A percentile compares a stretch with the other conserved stretches of the same genome.
Evolutionary conservation across 2,329 filamentous ascomycete genomes (phyloP).

Genomic region (Chaetomium sp.): DNA sequence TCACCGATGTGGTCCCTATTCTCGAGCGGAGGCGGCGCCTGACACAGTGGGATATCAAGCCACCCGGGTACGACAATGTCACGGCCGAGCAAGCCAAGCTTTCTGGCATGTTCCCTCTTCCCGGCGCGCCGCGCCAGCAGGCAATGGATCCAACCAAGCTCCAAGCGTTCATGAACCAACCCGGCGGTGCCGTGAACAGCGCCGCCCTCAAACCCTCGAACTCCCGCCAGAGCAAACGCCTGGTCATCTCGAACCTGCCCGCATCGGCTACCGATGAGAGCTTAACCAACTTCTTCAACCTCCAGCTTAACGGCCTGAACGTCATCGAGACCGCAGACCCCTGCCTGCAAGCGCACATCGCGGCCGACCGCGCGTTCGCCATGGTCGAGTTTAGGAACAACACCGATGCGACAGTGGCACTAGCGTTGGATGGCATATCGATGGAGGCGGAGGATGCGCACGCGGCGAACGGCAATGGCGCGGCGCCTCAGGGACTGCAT

Average conservation of each 20-base stretch:
- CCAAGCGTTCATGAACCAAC: slow-evolving; percentile 93
- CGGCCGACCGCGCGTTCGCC: slow-evolving; percentile 77
- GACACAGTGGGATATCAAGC: slow-evolving; percentile 99
- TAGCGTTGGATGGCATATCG: slow-evolving; percentile 84
- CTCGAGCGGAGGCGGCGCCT: slow-evolving; percentile 85
- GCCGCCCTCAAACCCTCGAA: slow-evolving; percentile 89
- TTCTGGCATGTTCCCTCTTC: slow-evolving; percentile 97
- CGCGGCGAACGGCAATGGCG: slow-evolving; percentile 56
- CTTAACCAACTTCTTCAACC: slow-evolving; percentile 85
- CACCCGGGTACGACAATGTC: slow-evolving; percentile 95
- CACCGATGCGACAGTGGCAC: slow-evolving; percentile 84
- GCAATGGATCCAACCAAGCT: slow-evolving; percentile 93
- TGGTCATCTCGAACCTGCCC: slow-evolving; percentile 85
- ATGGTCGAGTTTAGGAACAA: slow-evolving; percentile 88
- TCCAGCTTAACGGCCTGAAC: slow-evolving; percentile 95
- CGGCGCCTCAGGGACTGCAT: slow-evolving; percentile 61
- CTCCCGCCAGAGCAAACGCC: slow-evolving; percentile 88
- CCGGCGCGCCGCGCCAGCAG: slow-evolving; percentile 90
- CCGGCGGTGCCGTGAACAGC: slow-evolving; percentile 69
- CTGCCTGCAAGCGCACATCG: slow-evolving; percentile 80
- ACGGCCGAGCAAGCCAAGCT: slow-evolving; percentile 98
- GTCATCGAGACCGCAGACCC: slow-evolving; percentile 82
- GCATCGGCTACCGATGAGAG: slow-evolving; percentile 71
- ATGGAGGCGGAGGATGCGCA: slow-evolving; percentile 74
- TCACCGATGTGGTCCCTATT: slow-evolving; percentile 82